phyloP scores from a whole-genome alignment of 2,329 filamentous ascomycete species.

The Penicillium rolfsii region DNA sequence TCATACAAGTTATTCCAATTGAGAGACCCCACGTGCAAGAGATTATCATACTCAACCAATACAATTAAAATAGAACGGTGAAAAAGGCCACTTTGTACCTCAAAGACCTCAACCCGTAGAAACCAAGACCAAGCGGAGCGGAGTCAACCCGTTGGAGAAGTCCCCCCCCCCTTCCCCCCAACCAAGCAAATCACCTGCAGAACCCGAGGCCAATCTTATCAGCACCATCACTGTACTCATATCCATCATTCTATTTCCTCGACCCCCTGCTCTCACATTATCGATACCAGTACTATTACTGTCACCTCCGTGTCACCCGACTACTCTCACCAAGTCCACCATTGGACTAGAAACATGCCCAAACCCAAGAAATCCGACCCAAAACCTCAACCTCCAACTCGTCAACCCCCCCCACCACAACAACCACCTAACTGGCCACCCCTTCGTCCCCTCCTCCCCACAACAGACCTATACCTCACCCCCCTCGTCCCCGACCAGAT shows the following conservation, averaged over 20 bases:
- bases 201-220: conserved; percentile 1
- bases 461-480: conserved; percentile 64
- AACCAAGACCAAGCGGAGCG: not conserved
- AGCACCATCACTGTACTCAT: not conserved
- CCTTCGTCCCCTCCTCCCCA: conserved; percentile 69
- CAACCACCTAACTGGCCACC: conserved; percentile 67
- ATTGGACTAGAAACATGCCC: conserved; percentile 3
- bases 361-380: conserved; percentile 20
- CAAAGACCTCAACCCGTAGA: not conserved
- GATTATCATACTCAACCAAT: not conserved
- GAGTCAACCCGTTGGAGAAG: conserved; percentile 3
- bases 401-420: not conserved
- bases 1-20: not conserved
- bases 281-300: not conserved
- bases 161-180: not conserved
- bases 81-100: not conserved
- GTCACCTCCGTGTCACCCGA: not conserved
- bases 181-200: not conserved
- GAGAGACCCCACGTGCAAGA: not conserved
- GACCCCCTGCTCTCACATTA: not conserved
- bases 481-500: conserved; percentile 68
- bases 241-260: not conserved
- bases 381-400: not conserved
- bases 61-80: not conserved
- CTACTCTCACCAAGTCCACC: not conserved